phyloP scores from a whole-genome alignment of 208 protist species.

The Novymonas esmeraldas region DNA sequence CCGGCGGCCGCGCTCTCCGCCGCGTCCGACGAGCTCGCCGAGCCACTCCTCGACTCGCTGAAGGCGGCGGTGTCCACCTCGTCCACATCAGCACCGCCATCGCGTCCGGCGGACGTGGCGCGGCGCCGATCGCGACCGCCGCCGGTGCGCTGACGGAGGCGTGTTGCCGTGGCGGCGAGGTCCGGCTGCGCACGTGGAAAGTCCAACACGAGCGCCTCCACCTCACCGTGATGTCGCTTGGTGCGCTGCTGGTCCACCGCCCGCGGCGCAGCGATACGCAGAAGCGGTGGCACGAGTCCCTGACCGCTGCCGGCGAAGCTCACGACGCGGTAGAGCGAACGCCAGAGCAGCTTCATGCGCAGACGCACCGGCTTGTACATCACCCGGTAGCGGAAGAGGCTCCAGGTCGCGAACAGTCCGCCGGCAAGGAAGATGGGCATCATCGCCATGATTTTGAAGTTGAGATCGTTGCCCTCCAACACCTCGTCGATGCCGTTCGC shows the following conservation, averaged over 20 bases:
- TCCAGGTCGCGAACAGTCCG: constrained; percentile 30
- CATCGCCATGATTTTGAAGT: constrained; percentile 83
- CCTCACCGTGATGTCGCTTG: background rate
- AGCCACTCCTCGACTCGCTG: constrained; percentile 7
- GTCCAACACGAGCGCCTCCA: background rate
- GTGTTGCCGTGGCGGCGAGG: background rate
- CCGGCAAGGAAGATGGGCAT: constrained; percentile 51
- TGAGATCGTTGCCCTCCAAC: constrained; percentile 80
- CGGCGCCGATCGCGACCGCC: background rate
- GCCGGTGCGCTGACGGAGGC: background rate
- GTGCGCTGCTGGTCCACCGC: no score
- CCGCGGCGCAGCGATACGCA: background rate
- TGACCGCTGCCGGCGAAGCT: constrained; percentile 40
- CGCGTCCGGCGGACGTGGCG: background rate
- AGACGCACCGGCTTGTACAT: constrained; percentile 44
- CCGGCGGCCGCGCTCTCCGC: constrained; percentile 8
- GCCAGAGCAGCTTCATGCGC: constrained; percentile 71
- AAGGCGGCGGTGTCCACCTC: constrained; percentile 9
- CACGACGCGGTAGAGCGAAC: constrained; percentile 60
- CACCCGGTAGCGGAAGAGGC: constrained; percentile 31
- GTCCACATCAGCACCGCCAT: background rate
- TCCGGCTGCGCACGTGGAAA: background rate
- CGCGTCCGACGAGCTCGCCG: constrained; percentile 6
- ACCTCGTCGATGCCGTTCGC: constrained; percentile 80
- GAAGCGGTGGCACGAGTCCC: constrained; percentile 11